Percentiles rank a stretch among this genome's conserved stretches.
Conservation (phyloP, 192 early-diverging fungal species). For the Entophlyctis luteolus region DNA sequence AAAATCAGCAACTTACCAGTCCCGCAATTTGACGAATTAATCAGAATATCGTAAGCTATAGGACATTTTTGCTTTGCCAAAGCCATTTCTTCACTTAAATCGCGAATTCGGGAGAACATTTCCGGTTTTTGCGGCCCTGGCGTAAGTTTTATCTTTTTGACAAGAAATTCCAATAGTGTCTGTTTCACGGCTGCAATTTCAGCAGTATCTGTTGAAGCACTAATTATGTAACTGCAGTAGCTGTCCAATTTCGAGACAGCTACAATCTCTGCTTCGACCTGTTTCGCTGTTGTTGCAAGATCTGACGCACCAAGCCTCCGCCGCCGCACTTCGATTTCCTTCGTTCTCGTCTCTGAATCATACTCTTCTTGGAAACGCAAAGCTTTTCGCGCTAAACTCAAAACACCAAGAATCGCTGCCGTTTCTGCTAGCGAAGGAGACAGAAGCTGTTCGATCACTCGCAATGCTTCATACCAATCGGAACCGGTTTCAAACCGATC, state of each 20-base stretch:
- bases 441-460: background rate
- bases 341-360: constrained; percentile 49
- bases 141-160: constrained; percentile 19
- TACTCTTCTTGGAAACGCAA: constrained; percentile 37
- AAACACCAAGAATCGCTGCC: constrained; percentile 19
- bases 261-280: constrained; percentile 65
- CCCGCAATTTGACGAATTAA: background rate
- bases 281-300: constrained; percentile 47
- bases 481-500: background rate
- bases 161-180: background rate
- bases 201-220: background rate
- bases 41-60: background rate
- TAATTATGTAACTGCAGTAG: background rate
- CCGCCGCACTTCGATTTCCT: constrained; percentile 62
- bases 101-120: no score
- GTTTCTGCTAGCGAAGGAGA: background rate
- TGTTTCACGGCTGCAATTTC: background rate
- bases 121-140: no score
- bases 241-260: constrained; percentile 9
- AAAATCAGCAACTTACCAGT: background rate
- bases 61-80: no score
- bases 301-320: constrained; percentile 67
- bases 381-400: constrained; percentile 43
- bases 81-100: no score
- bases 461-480: constrained; percentile 3